Percentiles rank a stretch among this genome's conserved stretches.
Evolutionary conservation across 2,329 filamentous ascomycete genomes (phyloP).

Genomic region (Onygena corvina): DNA sequence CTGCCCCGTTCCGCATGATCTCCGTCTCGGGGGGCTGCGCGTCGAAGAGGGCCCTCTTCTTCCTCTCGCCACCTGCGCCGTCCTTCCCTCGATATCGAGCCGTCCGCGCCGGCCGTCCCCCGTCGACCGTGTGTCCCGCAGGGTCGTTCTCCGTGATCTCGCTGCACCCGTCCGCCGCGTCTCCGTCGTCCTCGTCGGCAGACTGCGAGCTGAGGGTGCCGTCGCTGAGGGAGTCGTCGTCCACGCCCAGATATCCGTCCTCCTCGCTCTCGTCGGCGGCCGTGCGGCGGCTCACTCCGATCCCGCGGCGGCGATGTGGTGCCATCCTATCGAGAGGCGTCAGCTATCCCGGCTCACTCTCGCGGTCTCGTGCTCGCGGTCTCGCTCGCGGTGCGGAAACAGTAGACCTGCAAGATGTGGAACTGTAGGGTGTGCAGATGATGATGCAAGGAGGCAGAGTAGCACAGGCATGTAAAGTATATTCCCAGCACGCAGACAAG

Average conservation of each 20-base stretch:
- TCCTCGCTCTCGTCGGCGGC: slow-evolving; percentile 39
- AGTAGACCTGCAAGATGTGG: neutral
- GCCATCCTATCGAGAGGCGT: slow-evolving; percentile 27
- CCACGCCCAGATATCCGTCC: slow-evolving; percentile 39
- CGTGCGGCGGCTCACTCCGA: slow-evolving; percentile 35
- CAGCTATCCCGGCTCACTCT: neutral
- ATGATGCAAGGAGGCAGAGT: slow-evolving; percentile 3
- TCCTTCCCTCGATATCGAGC: slow-evolving; percentile 17
- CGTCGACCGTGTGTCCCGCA: neutral
- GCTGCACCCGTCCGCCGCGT: slow-evolving; percentile 40
- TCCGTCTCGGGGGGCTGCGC: slow-evolving; percentile 44
- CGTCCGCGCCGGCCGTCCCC: neutral
- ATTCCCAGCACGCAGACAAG: neutral
- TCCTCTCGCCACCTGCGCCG: slow-evolving; percentile 16
- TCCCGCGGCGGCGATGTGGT: slow-evolving; percentile 31
- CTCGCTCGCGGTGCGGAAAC: too few relatives aligned
- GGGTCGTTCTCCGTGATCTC: neutral
- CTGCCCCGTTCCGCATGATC: slow-evolving; percentile 49
- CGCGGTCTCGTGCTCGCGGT: too few relatives aligned
- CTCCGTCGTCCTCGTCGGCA: slow-evolving; percentile 47
- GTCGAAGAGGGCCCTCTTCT: slow-evolving; percentile 24
- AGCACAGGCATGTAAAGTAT: slow-evolving; percentile 2
- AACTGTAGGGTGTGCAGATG: neutral
- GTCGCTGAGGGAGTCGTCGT: slow-evolving; percentile 54
- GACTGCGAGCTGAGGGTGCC: slow-evolving; percentile 45